These are phyloP conservation scores for Sanghuangporus weigelae DNA, from an alignment of 1,284 basidiomycete genomes.

Conservation along the genomic window DNA sequence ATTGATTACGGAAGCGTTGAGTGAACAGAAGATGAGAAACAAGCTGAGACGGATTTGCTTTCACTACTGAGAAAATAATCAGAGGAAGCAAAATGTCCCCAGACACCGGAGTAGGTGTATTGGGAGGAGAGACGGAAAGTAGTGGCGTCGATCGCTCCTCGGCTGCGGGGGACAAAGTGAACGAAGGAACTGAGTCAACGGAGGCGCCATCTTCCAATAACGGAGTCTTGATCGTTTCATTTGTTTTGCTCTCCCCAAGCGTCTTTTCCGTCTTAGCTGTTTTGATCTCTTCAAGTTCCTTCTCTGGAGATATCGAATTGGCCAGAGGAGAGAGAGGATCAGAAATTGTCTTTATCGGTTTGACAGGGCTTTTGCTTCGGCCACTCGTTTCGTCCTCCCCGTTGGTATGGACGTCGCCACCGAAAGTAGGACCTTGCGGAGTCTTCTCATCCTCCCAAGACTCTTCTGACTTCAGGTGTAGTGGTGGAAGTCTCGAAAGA, in stretches of 20 bases:
- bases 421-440: slow-evolving; percentile 28
- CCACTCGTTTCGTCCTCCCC: slow-evolving; percentile 21
- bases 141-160: slow-evolving; percentile 17
- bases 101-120: slow-evolving; percentile 47
- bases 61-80: slow-evolving; percentile 89
- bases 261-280: neutral
- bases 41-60: slow-evolving; percentile 79
- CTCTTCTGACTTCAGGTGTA: slow-evolving; percentile 57
- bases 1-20: slow-evolving; percentile 77
- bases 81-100: slow-evolving; percentile 82
- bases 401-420: slow-evolving; percentile 19
- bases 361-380: slow-evolving; percentile 17
- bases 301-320: neutral
- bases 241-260: slow-evolving; percentile 1
- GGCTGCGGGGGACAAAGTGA: neutral
- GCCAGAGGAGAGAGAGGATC: neutral
- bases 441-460: slow-evolving; percentile 35
- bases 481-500: slow-evolving; percentile 58
- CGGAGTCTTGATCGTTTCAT: slow-evolving; percentile 7
- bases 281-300: neutral
- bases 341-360: slow-evolving; percentile 18
- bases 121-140: slow-evolving; percentile 28
- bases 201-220: slow-evolving; percentile 6
- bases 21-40: slow-evolving; percentile 85
- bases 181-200: neutral